Evolutionary conservation across 192 early-diverging fungal genomes (phyloP).

Genomic region (Coemansia sp.): DNA sequence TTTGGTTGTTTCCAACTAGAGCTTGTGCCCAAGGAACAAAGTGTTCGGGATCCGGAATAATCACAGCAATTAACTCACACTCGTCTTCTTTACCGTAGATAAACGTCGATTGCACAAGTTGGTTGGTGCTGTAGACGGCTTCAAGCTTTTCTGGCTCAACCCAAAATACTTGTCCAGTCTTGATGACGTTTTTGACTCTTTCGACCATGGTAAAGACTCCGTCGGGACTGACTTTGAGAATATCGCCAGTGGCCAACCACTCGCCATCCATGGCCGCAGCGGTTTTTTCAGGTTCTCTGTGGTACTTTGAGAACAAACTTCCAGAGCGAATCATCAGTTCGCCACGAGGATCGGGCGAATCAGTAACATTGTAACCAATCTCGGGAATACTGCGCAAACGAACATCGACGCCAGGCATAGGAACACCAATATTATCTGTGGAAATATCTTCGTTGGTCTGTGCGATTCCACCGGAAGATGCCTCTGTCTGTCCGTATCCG

Average conservation of each 20-base stretch:
- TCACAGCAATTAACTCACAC: conserved; percentile 51
- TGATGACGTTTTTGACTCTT: conserved; percentile 72
- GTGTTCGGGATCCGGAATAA: conserved; percentile 58
- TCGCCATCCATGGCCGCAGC: conserved; percentile 67
- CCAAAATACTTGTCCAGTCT: conserved; percentile 79
- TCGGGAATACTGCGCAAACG: conserved; percentile 71
- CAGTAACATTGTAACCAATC: conserved; percentile 53
- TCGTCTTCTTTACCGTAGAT: conserved; percentile 59
- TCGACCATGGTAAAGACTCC: conserved; percentile 73
- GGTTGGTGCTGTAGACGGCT: conserved; percentile 46
- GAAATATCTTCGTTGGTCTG: not conserved
- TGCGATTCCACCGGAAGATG: not conserved
- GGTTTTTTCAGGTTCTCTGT: conserved; percentile 72
- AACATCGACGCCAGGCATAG: conserved; percentile 65
- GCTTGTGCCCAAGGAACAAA: conserved; percentile 45
- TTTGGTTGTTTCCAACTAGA: too few species aligned
- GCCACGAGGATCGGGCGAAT: conserved; percentile 75
- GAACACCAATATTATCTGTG: conserved; percentile 56
- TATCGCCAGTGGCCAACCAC: conserved; percentile 67
- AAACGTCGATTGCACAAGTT: conserved; percentile 55
- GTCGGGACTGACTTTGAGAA: conserved; percentile 34
- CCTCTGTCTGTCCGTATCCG: not conserved
- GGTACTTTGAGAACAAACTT: conserved; percentile 72
- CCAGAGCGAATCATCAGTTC: conserved; percentile 79
- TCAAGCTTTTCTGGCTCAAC: conserved; percentile 89